These are phyloP conservation scores for Sporothrix protearum DNA, from an alignment of 2,329 filamentous ascomycete genomes.

Conservation along the genomic window DNA sequence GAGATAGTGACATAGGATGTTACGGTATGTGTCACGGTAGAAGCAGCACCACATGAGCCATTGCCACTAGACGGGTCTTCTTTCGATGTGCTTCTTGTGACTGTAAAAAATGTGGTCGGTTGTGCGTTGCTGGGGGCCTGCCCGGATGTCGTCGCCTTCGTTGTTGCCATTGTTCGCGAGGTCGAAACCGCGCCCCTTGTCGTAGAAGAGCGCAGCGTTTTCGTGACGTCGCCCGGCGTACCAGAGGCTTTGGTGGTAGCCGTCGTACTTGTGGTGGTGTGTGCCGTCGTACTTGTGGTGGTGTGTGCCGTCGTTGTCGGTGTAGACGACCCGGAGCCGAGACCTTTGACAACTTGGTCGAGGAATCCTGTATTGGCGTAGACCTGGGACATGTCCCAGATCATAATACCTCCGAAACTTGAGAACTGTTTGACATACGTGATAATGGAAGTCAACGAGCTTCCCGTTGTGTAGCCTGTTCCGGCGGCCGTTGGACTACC, in stretches of 20 bases:
- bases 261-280: conserved; percentile 20
- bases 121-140: not conserved
- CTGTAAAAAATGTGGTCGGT: not conserved
- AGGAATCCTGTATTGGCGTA: conserved; percentile 58
- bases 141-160: not conserved
- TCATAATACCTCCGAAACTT: conserved; percentile 65
- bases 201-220: conserved; percentile 25
- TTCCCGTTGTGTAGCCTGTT: conserved; percentile 51
- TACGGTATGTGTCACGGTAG: not conserved
- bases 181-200: conserved; percentile 28
- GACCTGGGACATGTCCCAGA: conserved; percentile 64
- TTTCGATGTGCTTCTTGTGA: not conserved
- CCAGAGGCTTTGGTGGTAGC: conserved; percentile 17
- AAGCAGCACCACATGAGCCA: not conserved
- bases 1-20: not conserved
- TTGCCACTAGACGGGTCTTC: not conserved
- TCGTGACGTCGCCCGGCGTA: not conserved
- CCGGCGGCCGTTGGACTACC: conserved; percentile 50
- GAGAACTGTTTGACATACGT: conserved; percentile 51
- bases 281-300: conserved; percentile 16
- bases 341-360: conserved; percentile 39
- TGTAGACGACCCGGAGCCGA: conserved; percentile 30
- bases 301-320: conserved; percentile 16
- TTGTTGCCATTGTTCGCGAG: conserved; percentile 23
- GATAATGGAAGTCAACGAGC: conserved; percentile 49